phyloP scores from a whole-genome alignment of 164 flowering plant genomes.

The Vitis vinifera region ASM3070453v1 NC_081810.1:23588501-23589000 shows the following conservation, averaged over 20 bases:
- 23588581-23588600: constrained; percentile 87
- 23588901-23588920: constrained; percentile 73
- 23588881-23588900: constrained; percentile 80
- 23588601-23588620: constrained; percentile 93
- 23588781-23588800: too few relatives aligned
- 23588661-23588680: too few relatives aligned
- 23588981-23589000: constrained; percentile 56
- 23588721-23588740: too few relatives aligned
- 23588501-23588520: constrained; percentile 34
- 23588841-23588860: constrained; percentile 49
- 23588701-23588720: too few relatives aligned
- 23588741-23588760: too few relatives aligned
- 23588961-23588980: constrained; percentile 80
- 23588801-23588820: too few relatives aligned
- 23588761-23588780: too few relatives aligned
- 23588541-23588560: constrained; percentile 57
- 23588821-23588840: too few relatives aligned
- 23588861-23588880: constrained; percentile 93
- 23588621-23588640: constrained; percentile 10
- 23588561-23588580: constrained; percentile 89
- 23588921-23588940: constrained; percentile 89
- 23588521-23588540: constrained; percentile 56
- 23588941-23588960: constrained; percentile 86
- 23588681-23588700: too few relatives aligned
- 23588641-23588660: not conserved